Evolutionary conservation across 1,139 yeast species (phyloP).

Genomic region (Yamadazyma epiphylla): DNA sequence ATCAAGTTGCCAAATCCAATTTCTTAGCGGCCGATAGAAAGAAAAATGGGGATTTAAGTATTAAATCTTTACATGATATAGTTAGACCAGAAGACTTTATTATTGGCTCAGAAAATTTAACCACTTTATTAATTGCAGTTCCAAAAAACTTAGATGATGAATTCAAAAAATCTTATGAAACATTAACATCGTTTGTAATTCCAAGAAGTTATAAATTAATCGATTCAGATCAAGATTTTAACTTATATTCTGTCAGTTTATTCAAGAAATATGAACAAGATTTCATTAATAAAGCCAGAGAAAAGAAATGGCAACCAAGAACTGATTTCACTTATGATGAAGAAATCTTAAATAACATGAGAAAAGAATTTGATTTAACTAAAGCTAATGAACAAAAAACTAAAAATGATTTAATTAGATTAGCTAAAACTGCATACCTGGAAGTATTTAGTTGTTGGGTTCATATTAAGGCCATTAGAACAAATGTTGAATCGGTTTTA

Average conservation of each 20-base stretch:
- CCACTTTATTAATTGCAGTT: constrained; percentile 80
- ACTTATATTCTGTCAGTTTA: constrained; percentile 72
- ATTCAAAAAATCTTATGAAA: constrained; percentile 70
- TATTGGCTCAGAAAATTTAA: constrained; percentile 77
- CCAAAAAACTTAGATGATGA: constrained; percentile 62
- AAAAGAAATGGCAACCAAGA: constrained; percentile 87
- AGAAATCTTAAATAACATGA: constrained; percentile 64
- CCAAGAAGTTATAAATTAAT: constrained; percentile 81
- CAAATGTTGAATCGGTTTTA: constrained; percentile 64
- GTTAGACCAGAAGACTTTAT: constrained; percentile 85
- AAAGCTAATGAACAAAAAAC: constrained; percentile 68
- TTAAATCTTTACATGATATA: constrained; percentile 83
- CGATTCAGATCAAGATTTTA: constrained; percentile 69
- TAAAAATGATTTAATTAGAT: constrained; percentile 74
- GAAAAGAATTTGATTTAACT: constrained; percentile 76
- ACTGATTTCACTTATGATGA: constrained; percentile 83
- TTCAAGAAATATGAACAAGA: constrained; percentile 78
- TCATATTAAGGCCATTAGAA: constrained; percentile 68
- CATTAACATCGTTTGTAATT: constrained; percentile 75
- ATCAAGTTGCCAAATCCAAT: constrained; percentile 79
- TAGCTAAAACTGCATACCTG: constrained; percentile 82
- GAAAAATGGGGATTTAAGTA: constrained; percentile 89
- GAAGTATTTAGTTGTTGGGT: constrained; percentile 85
- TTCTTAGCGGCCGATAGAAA: constrained; percentile 87
- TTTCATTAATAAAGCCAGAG: constrained; percentile 71